A percentile compares a stretch with the other conserved stretches of the same genome.
Evolutionary conservation across 2,329 filamentous ascomycete genomes (phyloP).

Genomic region (Lasiodiplodia hormozganensis): DNA sequence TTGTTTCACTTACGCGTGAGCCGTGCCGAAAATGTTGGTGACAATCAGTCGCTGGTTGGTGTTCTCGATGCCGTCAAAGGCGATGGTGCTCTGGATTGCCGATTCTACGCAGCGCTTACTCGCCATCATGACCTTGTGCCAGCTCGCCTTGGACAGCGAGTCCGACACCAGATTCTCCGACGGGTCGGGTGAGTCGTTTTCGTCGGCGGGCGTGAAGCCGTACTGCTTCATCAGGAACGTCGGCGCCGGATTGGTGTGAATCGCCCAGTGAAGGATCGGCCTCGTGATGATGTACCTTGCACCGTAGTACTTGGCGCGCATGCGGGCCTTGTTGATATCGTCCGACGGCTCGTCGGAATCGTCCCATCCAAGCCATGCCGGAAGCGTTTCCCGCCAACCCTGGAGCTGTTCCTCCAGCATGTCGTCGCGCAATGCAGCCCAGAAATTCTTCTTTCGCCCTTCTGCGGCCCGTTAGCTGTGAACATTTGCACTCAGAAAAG

Average conservation of each 20-base stretch:
- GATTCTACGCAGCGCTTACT: slow-evolving; percentile 55
- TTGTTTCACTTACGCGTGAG: slow-evolving; percentile 79
- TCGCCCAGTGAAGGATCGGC: slow-evolving; percentile 71
- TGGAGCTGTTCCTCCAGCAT: slow-evolving; percentile 52
- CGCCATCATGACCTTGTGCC: slow-evolving; percentile 32
- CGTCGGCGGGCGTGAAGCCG: slow-evolving; percentile 16
- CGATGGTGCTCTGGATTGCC: slow-evolving; percentile 82
- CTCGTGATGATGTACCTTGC: slow-evolving; percentile 89
- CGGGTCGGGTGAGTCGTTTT: slow-evolving; percentile 15
- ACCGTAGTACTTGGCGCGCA: slow-evolving; percentile 95
- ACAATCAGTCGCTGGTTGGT: slow-evolving; percentile 74
- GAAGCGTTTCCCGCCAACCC: slow-evolving; percentile 59
- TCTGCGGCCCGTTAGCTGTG: slow-evolving; percentile 19
- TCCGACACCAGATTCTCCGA: slow-evolving; percentile 4
- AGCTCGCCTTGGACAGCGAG: slow-evolving; percentile 18
- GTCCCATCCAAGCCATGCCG: slow-evolving; percentile 63
- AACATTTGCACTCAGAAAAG: slow-evolving; percentile 39
- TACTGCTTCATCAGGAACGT: slow-evolving; percentile 34
- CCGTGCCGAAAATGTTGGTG: slow-evolving; percentile 95
- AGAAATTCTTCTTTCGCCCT: slow-evolving; percentile 44
- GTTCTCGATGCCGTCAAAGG: slow-evolving; percentile 71
- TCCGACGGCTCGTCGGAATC: slow-evolving; percentile 73
- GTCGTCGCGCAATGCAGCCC: slow-evolving; percentile 39
- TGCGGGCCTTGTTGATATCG: slow-evolving; percentile 81
- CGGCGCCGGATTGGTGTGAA: slow-evolving; percentile 57